phyloP scores from a whole-genome alignment of 148 eudicot species.

The Polygonum aviculare region DNA sequence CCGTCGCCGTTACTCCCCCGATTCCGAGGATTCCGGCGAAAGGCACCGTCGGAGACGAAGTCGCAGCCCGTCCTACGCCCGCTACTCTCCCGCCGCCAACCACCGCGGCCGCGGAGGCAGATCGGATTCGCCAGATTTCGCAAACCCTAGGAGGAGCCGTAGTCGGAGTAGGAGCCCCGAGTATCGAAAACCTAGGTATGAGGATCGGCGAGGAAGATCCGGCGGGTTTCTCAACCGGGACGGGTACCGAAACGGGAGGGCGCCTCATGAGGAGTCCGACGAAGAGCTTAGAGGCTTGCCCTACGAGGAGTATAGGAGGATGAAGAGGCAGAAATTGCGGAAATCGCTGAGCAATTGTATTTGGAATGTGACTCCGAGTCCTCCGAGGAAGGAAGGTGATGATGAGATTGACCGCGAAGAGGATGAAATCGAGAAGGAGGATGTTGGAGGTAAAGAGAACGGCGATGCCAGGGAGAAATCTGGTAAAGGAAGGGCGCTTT shows the following conservation, averaged over 20 bases:
- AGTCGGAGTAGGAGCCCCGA: constrained; percentile 19
- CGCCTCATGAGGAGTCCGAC: constrained; percentile 56
- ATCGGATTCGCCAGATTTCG: constrained; percentile 34
- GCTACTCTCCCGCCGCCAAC: constrained; percentile 17
- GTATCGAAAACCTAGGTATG: constrained; percentile 17
- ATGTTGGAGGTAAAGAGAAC: constrained; percentile 19
- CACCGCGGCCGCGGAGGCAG: constrained; percentile 14
- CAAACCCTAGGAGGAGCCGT: constrained; percentile 16
- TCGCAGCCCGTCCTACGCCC: constrained; percentile 48
- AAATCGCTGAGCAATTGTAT: constrained; percentile 31
- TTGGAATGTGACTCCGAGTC: constrained; percentile 83
- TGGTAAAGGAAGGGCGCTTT: constrained; percentile 2
- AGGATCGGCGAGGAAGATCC: constrained; percentile 19
- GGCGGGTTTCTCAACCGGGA: constrained; percentile 36
- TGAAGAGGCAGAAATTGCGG: constrained; percentile 76
- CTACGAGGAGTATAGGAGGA: constrained; percentile 61
- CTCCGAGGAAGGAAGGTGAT: constrained; percentile 46
- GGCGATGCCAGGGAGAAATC: constrained; percentile 7
- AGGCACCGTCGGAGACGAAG: constrained; percentile 31
- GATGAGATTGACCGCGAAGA: constrained; percentile 31
- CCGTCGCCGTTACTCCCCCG: constrained; percentile 34
- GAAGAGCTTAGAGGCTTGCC: constrained; percentile 64
- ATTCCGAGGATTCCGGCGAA: constrained; percentile 20
- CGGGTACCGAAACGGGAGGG: constrained; percentile 27
- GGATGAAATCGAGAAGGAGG: constrained; percentile 19